phyloP scores from a whole-genome alignment of 2,329 filamentous ascomycete species.

The Scytalidium lignicola region DNA sequence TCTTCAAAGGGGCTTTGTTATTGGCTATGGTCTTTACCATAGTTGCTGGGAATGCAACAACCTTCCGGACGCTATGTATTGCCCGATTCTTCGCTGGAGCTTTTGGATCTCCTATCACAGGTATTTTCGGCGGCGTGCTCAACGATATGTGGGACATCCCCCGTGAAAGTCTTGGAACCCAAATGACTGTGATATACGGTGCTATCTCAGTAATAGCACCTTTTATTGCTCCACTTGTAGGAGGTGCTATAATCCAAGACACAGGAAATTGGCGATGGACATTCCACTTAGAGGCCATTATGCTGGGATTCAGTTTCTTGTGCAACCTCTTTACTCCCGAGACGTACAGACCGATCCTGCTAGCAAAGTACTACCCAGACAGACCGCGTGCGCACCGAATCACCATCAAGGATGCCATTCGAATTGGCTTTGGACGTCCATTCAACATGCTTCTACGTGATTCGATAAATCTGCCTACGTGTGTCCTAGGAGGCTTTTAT shows the following conservation, averaged over 20 bases:
- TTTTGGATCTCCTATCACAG: constrained; percentile 4
- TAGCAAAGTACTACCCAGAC: background rate
- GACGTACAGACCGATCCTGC: constrained; percentile 5
- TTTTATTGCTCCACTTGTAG: constrained; percentile 5
- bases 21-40: constrained; percentile 9
- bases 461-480: constrained; percentile 6
- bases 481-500: constrained; percentile 5
- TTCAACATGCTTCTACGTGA: constrained; percentile 11
- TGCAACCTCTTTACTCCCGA: constrained; percentile 6
- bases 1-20: constrained; percentile 6
- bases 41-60: constrained; percentile 2
- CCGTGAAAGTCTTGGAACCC: constrained; percentile 7
- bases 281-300: constrained; percentile 6
- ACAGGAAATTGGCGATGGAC: constrained; percentile 8
- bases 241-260: constrained; percentile 5
- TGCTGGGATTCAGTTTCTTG: constrained; percentile 5
- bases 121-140: constrained; percentile 6
- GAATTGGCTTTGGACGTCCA: constrained; percentile 4
- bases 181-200: constrained; percentile 6
- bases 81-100: constrained; percentile 7
- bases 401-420: background rate
- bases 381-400: background rate
- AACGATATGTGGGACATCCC: constrained; percentile 12
- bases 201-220: constrained; percentile 4
- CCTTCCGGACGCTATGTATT: constrained; percentile 1